phyloP scores from a whole-genome alignment of 192 early-diverging fungal species.

The Chytriomyces hyalinus region DNA sequence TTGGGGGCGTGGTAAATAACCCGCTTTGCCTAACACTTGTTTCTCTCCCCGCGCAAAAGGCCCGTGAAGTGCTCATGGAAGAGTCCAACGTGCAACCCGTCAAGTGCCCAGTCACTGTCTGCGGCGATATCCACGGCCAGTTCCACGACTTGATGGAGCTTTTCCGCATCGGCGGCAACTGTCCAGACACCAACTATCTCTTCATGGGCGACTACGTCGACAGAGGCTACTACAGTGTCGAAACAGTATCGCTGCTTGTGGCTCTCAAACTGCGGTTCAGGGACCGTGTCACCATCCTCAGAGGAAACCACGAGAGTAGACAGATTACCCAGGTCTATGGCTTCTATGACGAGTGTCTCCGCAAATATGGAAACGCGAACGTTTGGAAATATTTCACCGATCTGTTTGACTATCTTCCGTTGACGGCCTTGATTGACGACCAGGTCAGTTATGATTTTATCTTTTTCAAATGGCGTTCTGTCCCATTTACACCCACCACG shows the following conservation, averaged over 20 bases:
- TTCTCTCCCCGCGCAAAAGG: slow-evolving; percentile 56
- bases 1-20: not conserved
- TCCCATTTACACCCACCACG: not conserved
- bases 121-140: slow-evolving; percentile 98
- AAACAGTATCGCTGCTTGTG: slow-evolving; percentile 94
- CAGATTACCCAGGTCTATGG: slow-evolving; percentile 99
- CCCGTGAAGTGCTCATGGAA: slow-evolving; percentile 92
- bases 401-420: slow-evolving; percentile 93
- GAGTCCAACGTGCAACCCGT: slow-evolving; percentile 98
- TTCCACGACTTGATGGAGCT: slow-evolving; percentile 96
- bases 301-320: slow-evolving; percentile 91
- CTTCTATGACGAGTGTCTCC: slow-evolving; percentile 96
- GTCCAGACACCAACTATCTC: slow-evolving; percentile 95
- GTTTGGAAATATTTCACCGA: slow-evolving; percentile 98
- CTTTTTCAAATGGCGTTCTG: slow-evolving; percentile 17
- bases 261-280: slow-evolving; percentile 93
- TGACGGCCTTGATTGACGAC: slow-evolving; percentile 94
- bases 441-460: slow-evolving; percentile 49
- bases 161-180: slow-evolving; percentile 91
- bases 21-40: not conserved
- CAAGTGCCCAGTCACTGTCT: slow-evolving; percentile 93
- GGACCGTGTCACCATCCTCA: slow-evolving; percentile 91
- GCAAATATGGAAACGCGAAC: slow-evolving; percentile 94
- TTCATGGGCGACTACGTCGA: slow-evolving; percentile 99
- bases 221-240: slow-evolving; percentile 94